Base-by-base conservation (phyloP, 2,329 filamentous ascomycete genomes). In the Rugonectria rugulosa region DNA sequence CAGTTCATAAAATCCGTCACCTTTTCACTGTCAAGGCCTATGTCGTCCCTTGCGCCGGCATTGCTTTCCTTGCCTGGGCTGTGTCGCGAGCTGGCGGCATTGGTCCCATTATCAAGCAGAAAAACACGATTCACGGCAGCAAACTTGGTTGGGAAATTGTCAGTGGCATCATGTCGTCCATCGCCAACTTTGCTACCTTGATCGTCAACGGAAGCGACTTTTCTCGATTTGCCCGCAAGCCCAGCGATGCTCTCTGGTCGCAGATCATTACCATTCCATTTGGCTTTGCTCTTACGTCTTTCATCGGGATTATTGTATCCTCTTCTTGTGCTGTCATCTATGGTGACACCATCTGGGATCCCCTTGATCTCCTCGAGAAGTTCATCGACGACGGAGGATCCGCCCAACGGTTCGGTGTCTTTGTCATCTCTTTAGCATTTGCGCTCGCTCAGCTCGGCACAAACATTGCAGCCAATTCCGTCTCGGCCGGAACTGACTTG, bases 21-120 rank as follows among this genome's bases (percentile, higher is more conserved):
- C 79, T 97, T 4, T 97, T 97, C 76, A 97, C 92, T 0, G 89
- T 91, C 69, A 97, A 97, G 77, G 87, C 93, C 1, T 90, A 87
- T 69, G 85, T 96, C 56, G 92, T 95, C 0, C 93, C 93, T 0
- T 81, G 82, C 31, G 92, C 91, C n/a, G 92, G 90, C 45, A 80
- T 97, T 44, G 86, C 90, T 12, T 95, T 95, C 73, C 90, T 97
- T 73, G 88, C 91, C 68, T 97, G 93, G 93, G 85, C 91, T 2
- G 81, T 96, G 21, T 87, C 91, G 29, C 85, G 89, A 21, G 93
- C 93, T 24, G 85, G 92, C 37, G 93, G 92, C 1, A 82, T 93
- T 54, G 93, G 93, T 2, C 91, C 92, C 1, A 91, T 97, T 63
- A 82, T 97, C 20, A 80, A 87, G 53, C 88, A 94, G 69, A 77